phyloP scores from a whole-genome alignment of 345 rosid genomes.

The Rhizophora mangle region DNA sequence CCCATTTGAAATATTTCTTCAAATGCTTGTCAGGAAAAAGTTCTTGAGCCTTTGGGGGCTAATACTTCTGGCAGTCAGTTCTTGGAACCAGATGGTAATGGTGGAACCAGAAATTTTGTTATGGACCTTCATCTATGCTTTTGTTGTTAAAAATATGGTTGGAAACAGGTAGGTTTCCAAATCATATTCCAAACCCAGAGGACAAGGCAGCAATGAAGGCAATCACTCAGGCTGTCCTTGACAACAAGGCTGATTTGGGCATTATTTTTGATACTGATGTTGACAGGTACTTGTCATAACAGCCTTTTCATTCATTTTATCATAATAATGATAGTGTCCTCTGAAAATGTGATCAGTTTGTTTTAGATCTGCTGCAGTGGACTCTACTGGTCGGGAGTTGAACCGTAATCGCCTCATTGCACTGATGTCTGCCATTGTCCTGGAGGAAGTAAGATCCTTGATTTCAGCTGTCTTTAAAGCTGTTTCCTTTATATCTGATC shows the following conservation, averaged over 20 bases:
- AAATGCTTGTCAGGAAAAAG: slow-evolving; percentile 61
- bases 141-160: slow-evolving; percentile 11
- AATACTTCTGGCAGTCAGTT: slow-evolving; percentile 88
- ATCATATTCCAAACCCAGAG: slow-evolving; percentile 98
- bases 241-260: slow-evolving; percentile 89
- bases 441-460: slow-evolving; percentile 71
- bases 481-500: background rate
- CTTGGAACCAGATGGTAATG: slow-evolving; percentile 92
- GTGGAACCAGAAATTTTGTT: slow-evolving; percentile 3
- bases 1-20: slow-evolving; percentile 6
- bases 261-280: slow-evolving; percentile 99
- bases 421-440: slow-evolving; percentile 84
- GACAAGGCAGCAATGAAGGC: slow-evolving; percentile 91
- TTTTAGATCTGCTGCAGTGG: slow-evolving; percentile 97
- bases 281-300: slow-evolving; percentile 56
- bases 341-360: background rate
- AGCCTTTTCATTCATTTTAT: background rate
- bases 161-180: slow-evolving; percentile 79
- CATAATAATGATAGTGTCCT: background rate
- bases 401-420: slow-evolving; percentile 95
- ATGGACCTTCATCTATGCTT: slow-evolving; percentile 5
- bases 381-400: slow-evolving; percentile 77
- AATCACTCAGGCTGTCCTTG: slow-evolving; percentile 80
- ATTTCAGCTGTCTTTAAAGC: slow-evolving; percentile 12
- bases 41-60: slow-evolving; percentile 96